These are phyloP conservation scores for Priceomyces fermenticarens DNA, from an alignment of 805 yeast species.

Conservation along the genomic window DNA sequence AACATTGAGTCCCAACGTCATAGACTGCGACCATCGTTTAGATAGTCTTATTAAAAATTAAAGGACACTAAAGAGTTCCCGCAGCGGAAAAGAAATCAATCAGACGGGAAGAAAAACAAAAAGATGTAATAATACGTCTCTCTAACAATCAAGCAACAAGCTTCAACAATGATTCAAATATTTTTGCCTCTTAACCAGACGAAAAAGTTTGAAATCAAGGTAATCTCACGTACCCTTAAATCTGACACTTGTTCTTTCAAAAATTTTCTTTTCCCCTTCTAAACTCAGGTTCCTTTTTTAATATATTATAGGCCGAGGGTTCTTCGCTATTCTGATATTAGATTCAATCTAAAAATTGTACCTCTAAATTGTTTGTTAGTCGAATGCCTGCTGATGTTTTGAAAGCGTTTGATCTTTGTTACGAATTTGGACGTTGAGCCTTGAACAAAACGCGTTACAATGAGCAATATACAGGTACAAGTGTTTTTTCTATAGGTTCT, in stretches of 20 bases:
- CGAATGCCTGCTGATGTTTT: slow-evolving; percentile 1
- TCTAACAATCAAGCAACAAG: too few relatives aligned
- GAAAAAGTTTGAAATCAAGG: too few relatives aligned
- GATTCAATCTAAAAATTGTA: slow-evolving; percentile 1
- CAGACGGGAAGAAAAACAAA: too few relatives aligned
- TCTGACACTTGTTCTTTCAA: slow-evolving; percentile 3
- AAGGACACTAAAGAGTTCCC: background rate
- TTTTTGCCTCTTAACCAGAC: too few relatives aligned
- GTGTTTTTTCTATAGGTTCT: too few relatives aligned
- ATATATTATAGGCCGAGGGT: background rate
- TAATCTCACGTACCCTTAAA: slow-evolving; percentile 1
- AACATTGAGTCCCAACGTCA: slow-evolving; percentile 49
- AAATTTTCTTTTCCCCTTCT: background rate
- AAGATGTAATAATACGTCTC: too few relatives aligned
- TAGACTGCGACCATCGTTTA: slow-evolving; percentile 10
- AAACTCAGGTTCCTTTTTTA: background rate
- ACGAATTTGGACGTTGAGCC: slow-evolving; percentile 2
- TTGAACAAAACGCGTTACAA: slow-evolving; percentile 3
- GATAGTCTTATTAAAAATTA: background rate
- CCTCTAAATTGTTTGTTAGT: background rate
- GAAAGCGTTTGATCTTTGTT: slow-evolving; percentile 4
- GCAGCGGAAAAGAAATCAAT: too few relatives aligned
- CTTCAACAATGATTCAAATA: background rate
- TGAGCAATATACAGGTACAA: too few relatives aligned
- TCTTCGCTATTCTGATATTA: background rate